Evolutionary conservation across 441 rosid species (phyloP).

Genomic region (Daphne laureola): DNA sequence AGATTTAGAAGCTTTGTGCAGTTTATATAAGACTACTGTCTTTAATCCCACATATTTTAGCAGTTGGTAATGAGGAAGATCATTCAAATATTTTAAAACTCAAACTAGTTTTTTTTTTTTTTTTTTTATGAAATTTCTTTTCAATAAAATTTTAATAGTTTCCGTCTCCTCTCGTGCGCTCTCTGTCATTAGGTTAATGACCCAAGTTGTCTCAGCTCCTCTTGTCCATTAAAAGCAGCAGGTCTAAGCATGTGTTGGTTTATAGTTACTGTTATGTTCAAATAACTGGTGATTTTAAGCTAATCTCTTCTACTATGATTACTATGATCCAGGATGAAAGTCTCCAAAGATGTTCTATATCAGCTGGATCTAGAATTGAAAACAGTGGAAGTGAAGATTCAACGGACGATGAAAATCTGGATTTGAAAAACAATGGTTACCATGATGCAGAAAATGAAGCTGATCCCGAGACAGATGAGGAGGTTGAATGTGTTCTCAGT

Average conservation of each 20-base stretch:
- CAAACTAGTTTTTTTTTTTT: too few species aligned
- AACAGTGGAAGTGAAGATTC: slow-evolving; percentile 94
- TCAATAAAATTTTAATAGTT: too few species aligned
- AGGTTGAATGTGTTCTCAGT: slow-evolving; percentile 57
- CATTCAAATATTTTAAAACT: too few species aligned
- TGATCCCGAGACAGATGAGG: slow-evolving; percentile 79
- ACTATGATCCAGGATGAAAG: slow-evolving; percentile 66
- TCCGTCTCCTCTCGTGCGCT: too few species aligned
- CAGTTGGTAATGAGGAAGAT: too few species aligned
- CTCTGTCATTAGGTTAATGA: too few species aligned
- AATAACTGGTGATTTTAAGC: slow-evolving; percentile 3
- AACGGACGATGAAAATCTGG: slow-evolving; percentile 74
- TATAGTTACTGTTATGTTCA: background rate
- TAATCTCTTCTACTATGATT: slow-evolving; percentile 14
- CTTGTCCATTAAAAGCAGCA: background rate
- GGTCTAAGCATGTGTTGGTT: background rate
- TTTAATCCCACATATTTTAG: too few species aligned
- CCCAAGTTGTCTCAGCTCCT: too few species aligned
- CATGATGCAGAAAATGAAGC: slow-evolving; percentile 89
- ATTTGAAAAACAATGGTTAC: slow-evolving; percentile 59
- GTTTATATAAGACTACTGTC: too few species aligned
- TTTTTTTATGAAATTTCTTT: too few species aligned
- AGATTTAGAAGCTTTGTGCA: too few species aligned
- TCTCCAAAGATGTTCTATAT: slow-evolving; percentile 88
- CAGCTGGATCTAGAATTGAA: slow-evolving; percentile 83